Conservation (phyloP, 805 yeast genomes). For the Lachancea nothofagi region DNA sequence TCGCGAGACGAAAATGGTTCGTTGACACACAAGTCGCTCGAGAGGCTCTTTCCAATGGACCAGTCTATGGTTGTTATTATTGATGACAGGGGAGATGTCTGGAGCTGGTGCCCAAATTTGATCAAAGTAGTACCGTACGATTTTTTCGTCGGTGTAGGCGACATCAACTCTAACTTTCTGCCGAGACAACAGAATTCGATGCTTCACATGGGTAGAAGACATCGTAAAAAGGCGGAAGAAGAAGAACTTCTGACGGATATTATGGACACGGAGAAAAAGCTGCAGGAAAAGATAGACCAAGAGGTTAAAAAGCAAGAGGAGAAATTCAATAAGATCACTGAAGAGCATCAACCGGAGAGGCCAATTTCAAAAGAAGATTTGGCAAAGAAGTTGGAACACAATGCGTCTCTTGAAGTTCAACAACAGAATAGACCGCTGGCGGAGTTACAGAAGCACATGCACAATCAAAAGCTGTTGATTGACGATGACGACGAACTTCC, state of each 20-base stretch:
- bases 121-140: conserved; percentile 93
- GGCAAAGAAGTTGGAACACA: conserved; percentile 58
- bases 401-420: conserved; percentile 70
- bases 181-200: conserved; percentile 77
- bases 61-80: conserved; percentile 94
- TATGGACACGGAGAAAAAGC: conserved; percentile 29
- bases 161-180: conserved; percentile 85
- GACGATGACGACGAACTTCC: conserved; percentile 80
- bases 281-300: conserved; percentile 28
- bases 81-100: conserved; percentile 97
- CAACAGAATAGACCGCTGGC: conserved; percentile 81
- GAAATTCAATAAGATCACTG: conserved; percentile 29
- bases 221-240: conserved; percentile 29
- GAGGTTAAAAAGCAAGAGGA: conserved; percentile 35
- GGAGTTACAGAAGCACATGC: conserved; percentile 68
- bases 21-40: conserved; percentile 79
- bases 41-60: conserved; percentile 88
- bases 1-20: conserved; percentile 95
- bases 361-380: conserved; percentile 36
- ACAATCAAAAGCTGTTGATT: conserved; percentile 44
- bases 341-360: conserved; percentile 22
- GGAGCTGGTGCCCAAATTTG: conserved; percentile 94
- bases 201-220: conserved; percentile 30
- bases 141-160: conserved; percentile 95
- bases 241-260: conserved; percentile 32